Evolutionary conservation across 2,329 filamentous ascomycete species (phyloP), one percentile per base, ranked within the genome.

Genomic region (Thelonectria rubi): DNA sequence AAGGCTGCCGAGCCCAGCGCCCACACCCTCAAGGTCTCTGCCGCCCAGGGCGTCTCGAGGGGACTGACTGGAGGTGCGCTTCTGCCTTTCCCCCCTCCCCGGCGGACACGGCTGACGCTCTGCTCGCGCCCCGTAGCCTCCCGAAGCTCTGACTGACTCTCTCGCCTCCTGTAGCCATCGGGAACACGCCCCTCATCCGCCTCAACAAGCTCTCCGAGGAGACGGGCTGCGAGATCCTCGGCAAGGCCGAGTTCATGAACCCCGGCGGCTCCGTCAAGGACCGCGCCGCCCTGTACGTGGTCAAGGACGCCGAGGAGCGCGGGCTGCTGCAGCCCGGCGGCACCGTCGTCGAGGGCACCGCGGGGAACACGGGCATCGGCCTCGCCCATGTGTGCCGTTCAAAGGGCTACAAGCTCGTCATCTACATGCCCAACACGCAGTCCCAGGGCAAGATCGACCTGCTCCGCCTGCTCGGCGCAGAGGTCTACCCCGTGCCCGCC

Each of bases 401-500:
- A 39, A 91, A 90, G 72, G 95, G 94, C 42, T 98, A 99, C 85
- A 91, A 91, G 76, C 88, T 97, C 52, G 94, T 98, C 75, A 99
- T 99, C 76, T 99, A 98, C 87, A 98, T 99, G 95, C 95, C 95
- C 72, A 91, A 99, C 83, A 98, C 94, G 50, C 95, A 98, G 81
- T 97, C 94, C 18, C 94, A 97, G 80, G 95, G 94, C 76, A 99
- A 99, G 84, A 92, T 99, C 75, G 95, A 98, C 77, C 85, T 99
- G 55, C 83, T 99, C 66, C 86, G 94, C 9, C 83, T 98, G 37
- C 86, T 99, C 10, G 95, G 95, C 67, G 95, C 95, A 24, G 94
- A 98, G 78, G 95, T 99, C 34, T 91, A 97, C 80, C 94, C 95
- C 17, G 95, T 99, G 0, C 95, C 95, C 15, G 95, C 94, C 8